A percentile compares a stretch with the other conserved stretches of the same genome.
These are phyloP conservation scores for Phytophthora nicotianae DNA, from an alignment of 352 stramenopile genomes.

Conservation along the genomic window DNA sequence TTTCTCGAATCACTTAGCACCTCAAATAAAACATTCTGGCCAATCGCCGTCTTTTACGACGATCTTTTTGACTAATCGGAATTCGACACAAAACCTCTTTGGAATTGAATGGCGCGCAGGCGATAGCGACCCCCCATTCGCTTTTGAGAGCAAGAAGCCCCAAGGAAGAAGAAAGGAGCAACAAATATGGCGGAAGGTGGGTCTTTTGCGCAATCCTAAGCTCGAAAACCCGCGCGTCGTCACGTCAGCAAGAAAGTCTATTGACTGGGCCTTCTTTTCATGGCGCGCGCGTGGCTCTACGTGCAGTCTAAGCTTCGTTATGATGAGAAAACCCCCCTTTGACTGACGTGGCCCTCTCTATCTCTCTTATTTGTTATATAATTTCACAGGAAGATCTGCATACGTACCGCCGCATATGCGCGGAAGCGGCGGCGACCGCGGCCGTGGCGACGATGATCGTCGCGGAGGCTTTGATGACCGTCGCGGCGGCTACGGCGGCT, in stretches of 20 bases:
- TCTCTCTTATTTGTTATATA: slow-evolving; percentile 17
- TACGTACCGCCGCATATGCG: slow-evolving; percentile 82
- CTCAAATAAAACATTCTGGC: not conserved
- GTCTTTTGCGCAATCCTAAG: slow-evolving; percentile 3
- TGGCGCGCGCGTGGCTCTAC: not conserved
- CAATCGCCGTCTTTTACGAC: not conserved
- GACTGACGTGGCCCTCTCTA: slow-evolving; percentile 18
- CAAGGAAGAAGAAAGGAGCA: slow-evolving; percentile 38
- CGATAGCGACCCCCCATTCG: slow-evolving; percentile 34
- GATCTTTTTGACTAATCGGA: slow-evolving; percentile 24
- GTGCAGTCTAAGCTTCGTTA: not conserved
- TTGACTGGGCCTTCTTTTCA: not conserved
- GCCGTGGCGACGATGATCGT: slow-evolving; percentile 34
- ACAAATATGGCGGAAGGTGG: slow-evolving; percentile 51
- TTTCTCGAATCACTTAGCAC: slow-evolving; percentile 6
- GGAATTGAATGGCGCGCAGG: slow-evolving; percentile 34
- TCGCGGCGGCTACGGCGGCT: slow-evolving; percentile 29
- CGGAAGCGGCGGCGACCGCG: slow-evolving; percentile 38
- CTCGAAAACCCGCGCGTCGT: not conserved
- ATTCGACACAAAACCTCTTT: not conserved
- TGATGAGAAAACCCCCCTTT: not conserved
- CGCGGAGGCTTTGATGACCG: slow-evolving; percentile 34
- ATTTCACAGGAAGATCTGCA: slow-evolving; percentile 61
- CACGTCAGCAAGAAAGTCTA: slow-evolving; percentile 1
- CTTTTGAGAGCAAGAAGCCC: slow-evolving; percentile 43